phyloP scores from a whole-genome alignment of 2,329 filamentous ascomycete genomes.

The Cladosporium sphaerospermum region DNA sequence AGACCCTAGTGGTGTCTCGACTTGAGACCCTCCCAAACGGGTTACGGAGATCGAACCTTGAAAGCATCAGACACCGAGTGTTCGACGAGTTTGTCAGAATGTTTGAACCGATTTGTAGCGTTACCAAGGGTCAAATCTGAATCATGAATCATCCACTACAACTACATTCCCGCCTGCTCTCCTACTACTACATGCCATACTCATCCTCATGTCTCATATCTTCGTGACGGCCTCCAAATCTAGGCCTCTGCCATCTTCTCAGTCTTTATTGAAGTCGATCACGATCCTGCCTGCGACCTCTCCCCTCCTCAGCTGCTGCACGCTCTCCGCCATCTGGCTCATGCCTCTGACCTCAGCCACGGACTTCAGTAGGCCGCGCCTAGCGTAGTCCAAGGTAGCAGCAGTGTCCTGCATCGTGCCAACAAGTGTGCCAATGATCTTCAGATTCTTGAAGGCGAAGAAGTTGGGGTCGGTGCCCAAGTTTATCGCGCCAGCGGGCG shows the following conservation, averaged over 20 bases:
- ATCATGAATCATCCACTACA: too few species aligned
- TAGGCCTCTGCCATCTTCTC: not conserved
- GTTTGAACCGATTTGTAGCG: too few species aligned
- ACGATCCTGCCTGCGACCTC: constrained; percentile 49
- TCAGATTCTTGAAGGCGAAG: constrained; percentile 31
- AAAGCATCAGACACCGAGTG: too few species aligned
- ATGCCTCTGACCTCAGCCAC: constrained; percentile 46
- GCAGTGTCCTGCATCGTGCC: constrained; percentile 44
- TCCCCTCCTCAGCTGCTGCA: constrained; percentile 44
- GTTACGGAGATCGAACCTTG: too few species aligned
- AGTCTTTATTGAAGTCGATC: constrained; percentile 46
- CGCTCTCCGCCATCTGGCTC: constrained; percentile 44
- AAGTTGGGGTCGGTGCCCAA: constrained; percentile 31
- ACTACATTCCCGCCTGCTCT: too few species aligned
- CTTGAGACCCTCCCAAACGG: too few species aligned
- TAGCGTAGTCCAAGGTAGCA: constrained; percentile 44
- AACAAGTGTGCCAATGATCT: constrained; percentile 36
- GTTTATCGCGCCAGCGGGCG: constrained; percentile 31
- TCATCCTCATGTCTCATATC: too few species aligned
- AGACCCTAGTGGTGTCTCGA: too few species aligned
- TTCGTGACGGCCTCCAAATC: too few species aligned
- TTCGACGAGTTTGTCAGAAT: too few species aligned
- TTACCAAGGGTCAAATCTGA: too few species aligned
- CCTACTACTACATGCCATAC: too few species aligned
- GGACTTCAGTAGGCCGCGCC: constrained; percentile 44